These are phyloP conservation scores for Chlorella sorokiniana DNA, from an alignment of 139 green algal species.

Conservation along the genomic window DNA sequence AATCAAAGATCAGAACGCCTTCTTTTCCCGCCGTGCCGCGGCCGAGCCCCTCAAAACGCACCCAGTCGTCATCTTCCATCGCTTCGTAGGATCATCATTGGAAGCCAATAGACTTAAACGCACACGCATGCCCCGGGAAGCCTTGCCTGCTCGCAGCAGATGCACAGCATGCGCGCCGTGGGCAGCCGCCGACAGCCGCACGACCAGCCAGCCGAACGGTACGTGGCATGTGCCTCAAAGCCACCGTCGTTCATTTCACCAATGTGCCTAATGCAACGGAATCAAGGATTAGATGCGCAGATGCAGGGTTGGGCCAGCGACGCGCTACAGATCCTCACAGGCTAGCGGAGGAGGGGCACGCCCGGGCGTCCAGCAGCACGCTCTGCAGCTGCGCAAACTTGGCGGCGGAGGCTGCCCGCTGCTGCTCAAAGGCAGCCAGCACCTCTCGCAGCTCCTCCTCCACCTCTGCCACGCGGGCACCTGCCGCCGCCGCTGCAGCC, in stretches of 20 bases:
- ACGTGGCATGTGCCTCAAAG: too few relatives aligned
- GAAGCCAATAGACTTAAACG: too few relatives aligned
- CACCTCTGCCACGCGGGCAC: slow-evolving; percentile 52
- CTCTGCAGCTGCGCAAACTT: slow-evolving; percentile 71
- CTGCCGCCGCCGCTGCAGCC: slow-evolving; percentile 37
- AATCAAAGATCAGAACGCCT: not conserved
- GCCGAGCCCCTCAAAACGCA: not conserved
- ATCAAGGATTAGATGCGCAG: not conserved
- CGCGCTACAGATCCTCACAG: too few relatives aligned
- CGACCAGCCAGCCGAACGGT: too few relatives aligned
- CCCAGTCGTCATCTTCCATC: slow-evolving; percentile 9
- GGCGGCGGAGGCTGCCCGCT: slow-evolving; percentile 57
- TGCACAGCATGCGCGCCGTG: not conserved
- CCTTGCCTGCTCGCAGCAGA: not conserved
- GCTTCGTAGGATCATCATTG: not conserved
- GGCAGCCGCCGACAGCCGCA: not conserved
- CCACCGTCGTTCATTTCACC: too few relatives aligned
- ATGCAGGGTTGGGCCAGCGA: too few relatives aligned
- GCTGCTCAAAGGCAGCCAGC: slow-evolving; percentile 61
- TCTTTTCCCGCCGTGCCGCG: not conserved
- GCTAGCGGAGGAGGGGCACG: not conserved
- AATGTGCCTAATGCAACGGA: too few relatives aligned
- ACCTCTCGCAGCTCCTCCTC: slow-evolving; percentile 69
- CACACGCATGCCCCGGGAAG: too few relatives aligned
- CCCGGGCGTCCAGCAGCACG: slow-evolving; percentile 43